These are phyloP conservation scores for Scedosporium aurantiacum DNA, from an alignment of 2,329 filamentous ascomycete species.

Conservation along the genomic window DNA sequence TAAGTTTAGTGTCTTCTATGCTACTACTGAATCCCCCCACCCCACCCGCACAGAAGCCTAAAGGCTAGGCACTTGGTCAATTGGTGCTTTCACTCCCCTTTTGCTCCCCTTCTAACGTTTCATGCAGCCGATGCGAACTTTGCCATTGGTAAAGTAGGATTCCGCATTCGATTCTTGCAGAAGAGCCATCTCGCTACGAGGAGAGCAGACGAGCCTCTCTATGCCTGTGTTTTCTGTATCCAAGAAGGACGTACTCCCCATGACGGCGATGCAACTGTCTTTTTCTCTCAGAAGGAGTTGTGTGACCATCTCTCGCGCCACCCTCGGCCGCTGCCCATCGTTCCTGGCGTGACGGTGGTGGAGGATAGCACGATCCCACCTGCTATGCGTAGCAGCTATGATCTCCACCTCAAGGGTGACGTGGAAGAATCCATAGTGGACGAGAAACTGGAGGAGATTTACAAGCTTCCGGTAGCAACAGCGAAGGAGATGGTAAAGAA, in stretches of 20 bases:
- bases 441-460: constrained; percentile 28
- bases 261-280: constrained; percentile 45
- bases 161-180: constrained; percentile 43
- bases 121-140: constrained; percentile 35
- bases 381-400: constrained; percentile 36
- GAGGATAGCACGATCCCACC: constrained; percentile 30
- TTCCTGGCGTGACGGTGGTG: constrained; percentile 37
- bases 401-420: constrained; percentile 36
- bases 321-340: constrained; percentile 37
- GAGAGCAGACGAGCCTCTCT: constrained; percentile 40
- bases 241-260: constrained; percentile 36
- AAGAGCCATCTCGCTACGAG: constrained; percentile 42
- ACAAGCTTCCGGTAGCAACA: constrained; percentile 30
- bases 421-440: constrained; percentile 28
- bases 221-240: constrained; percentile 44
- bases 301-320: constrained; percentile 44
- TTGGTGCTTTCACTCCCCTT: not conserved
- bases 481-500: constrained; percentile 36
- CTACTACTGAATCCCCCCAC: not conserved
- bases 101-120: not conserved
- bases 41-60: not conserved
- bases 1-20: constrained; percentile 17
- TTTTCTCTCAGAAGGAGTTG: constrained; percentile 40
- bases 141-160: constrained; percentile 32
- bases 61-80: not conserved